Conservation (phyloP, 2,329 filamentous ascomycete species). For the Lachnellula occidentalis region DNA sequence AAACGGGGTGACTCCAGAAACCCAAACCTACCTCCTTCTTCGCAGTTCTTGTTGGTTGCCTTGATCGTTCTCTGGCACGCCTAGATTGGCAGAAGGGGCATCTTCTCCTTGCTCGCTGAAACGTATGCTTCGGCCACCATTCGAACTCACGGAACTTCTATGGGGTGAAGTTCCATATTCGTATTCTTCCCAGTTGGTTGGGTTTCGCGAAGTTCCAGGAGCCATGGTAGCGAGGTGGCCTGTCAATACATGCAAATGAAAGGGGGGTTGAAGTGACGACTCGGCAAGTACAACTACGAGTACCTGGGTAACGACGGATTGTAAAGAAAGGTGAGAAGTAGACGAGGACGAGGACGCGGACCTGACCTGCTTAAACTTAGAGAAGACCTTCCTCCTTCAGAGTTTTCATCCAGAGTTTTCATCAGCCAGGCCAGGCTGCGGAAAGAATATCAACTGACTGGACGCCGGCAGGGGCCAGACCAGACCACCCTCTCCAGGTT, state of each 20-base stretch:
- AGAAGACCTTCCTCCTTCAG: not conserved
- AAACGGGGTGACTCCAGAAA: not conserved
- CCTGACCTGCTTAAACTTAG: too few relatives aligned
- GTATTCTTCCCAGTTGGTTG: slow-evolving; percentile 30
- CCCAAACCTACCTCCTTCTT: slow-evolving; percentile 23
- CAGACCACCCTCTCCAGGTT: too few relatives aligned
- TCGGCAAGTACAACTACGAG: too few relatives aligned
- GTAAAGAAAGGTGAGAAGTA: too few relatives aligned
- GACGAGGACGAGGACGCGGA: too few relatives aligned
- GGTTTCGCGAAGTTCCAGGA: slow-evolving; percentile 17
- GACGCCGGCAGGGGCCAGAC: too few relatives aligned
- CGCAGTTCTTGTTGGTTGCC: slow-evolving; percentile 19
- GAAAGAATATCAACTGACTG: not conserved
- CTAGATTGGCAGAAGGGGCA: slow-evolving; percentile 14
- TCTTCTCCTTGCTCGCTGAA: slow-evolving; percentile 23
- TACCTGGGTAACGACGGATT: too few relatives aligned
- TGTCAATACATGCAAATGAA: not conserved
- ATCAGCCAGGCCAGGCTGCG: not conserved
- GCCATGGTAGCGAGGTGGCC: too few relatives aligned
- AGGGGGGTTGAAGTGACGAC: not conserved
- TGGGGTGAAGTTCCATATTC: slow-evolving; percentile 29
- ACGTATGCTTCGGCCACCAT: slow-evolving; percentile 24
- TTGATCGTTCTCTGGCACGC: slow-evolving; percentile 9
- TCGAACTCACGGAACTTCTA: slow-evolving; percentile 27
- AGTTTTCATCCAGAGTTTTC: slow-evolving; percentile 1